Percentiles rank a stretch among this genome's conserved stretches.
Evolutionary conservation across 2,329 filamentous ascomycete genomes (phyloP).

Genomic region (Colletotrichum somersetense): DNA sequence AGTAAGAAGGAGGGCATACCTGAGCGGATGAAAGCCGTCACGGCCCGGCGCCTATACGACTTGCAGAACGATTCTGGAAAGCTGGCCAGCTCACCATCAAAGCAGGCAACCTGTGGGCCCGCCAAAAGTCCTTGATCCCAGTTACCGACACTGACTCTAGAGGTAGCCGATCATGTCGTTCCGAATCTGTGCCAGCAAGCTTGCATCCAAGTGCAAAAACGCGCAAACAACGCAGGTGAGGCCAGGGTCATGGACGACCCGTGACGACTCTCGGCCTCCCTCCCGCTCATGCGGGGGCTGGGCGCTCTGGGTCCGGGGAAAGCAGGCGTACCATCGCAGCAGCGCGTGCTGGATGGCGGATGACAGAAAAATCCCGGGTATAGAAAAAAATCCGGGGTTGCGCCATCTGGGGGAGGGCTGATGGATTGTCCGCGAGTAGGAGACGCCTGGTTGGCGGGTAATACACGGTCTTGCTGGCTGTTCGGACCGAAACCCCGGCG

Average conservation of each 20-base stretch:
- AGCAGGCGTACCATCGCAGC: not conserved
- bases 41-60: constrained; percentile 16
- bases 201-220: not conserved
- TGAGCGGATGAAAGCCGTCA: constrained; percentile 59
- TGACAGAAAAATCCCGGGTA: constrained; percentile 37
- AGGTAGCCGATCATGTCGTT: not conserved
- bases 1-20: constrained; percentile 74
- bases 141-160: not conserved
- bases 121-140: not conserved
- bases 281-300: not conserved
- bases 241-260: not conserved
- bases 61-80: constrained; percentile 9
- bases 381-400: constrained; percentile 38
- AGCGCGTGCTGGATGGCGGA: constrained; percentile 8
- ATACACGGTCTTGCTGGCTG: constrained; percentile 31
- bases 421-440: constrained; percentile 17
- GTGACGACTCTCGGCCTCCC: not conserved
- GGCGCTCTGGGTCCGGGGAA: constrained; percentile 17
- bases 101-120: not conserved
- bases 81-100: constrained; percentile 2
- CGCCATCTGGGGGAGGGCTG: constrained; percentile 23
- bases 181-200: not conserved
- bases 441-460: constrained; percentile 41
- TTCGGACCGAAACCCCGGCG: constrained; percentile 40
- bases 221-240: not conserved